Evolutionary conservation across 2,329 filamentous ascomycete species (phyloP).

Genomic region (Pezicula rhizophila): DNA sequence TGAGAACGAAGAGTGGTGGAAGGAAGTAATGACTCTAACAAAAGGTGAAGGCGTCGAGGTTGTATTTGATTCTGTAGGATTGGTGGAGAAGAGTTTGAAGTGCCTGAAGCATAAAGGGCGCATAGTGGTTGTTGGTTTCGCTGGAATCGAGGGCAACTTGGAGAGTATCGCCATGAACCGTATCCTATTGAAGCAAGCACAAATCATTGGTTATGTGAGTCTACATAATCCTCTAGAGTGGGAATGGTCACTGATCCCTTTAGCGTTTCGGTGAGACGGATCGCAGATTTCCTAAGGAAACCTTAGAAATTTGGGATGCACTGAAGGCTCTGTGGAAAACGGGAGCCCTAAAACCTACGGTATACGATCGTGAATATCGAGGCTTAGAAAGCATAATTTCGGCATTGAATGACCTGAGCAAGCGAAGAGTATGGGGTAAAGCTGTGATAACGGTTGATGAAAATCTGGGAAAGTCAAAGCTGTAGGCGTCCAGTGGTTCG

Average conservation of each 20-base stretch:
- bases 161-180: conserved; percentile 50
- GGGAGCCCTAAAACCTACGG: conserved; percentile 42
- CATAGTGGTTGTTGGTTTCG: conserved; percentile 53
- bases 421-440: conserved; percentile 48
- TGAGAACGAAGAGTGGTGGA: conserved; percentile 38
- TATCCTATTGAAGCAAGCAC: conserved; percentile 45
- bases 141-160: conserved; percentile 44
- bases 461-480: not conserved
- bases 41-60: conserved; percentile 46
- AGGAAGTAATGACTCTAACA: conserved; percentile 42
- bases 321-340: conserved; percentile 41
- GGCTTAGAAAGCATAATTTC: conserved; percentile 43
- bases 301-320: conserved; percentile 42
- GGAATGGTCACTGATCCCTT: not conserved
- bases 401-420: conserved; percentile 45
- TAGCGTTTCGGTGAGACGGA: conserved; percentile 51
- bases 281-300: conserved; percentile 40
- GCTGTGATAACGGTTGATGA: conserved; percentile 41
- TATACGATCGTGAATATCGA: conserved; percentile 41
- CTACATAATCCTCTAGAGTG: not conserved
- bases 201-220: conserved; percentile 47
- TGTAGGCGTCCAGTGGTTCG: not conserved
- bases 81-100: conserved; percentile 47
- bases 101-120: conserved; percentile 48
- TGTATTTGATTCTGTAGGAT: conserved; percentile 52